Evolutionary conservation across 2,329 filamentous ascomycete species (phyloP).

Genomic region (Emmonsiellopsis sp.): DNA sequence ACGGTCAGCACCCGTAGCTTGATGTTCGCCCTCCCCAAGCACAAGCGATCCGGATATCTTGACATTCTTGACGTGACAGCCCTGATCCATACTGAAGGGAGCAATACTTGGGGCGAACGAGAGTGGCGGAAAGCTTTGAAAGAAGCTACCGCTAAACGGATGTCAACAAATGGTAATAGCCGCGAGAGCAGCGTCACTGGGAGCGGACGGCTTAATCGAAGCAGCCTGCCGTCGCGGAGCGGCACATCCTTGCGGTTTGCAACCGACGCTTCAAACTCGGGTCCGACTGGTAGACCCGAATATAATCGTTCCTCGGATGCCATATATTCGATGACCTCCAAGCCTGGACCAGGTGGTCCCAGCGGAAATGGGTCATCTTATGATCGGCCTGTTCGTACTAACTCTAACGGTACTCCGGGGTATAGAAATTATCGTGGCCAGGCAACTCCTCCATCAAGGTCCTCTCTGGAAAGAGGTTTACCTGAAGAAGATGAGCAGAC

Average conservation of each 20-base stretch:
- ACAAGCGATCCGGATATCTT: slow-evolving; percentile 79
- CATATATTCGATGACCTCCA: slow-evolving; percentile 21
- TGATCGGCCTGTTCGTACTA: too few species aligned
- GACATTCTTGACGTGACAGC: slow-evolving; percentile 77
- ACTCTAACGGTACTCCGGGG: slow-evolving; percentile 5
- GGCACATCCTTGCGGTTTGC: slow-evolving; percentile 26
- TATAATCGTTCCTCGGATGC: slow-evolving; percentile 30
- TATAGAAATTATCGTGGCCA: background rate
- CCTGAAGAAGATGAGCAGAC: slow-evolving; percentile 20
- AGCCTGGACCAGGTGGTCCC: slow-evolving; percentile 6
- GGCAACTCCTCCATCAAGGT: background rate
- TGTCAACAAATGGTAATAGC: slow-evolving; percentile 28
- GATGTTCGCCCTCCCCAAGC: slow-evolving; percentile 96
- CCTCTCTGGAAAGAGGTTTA: background rate
- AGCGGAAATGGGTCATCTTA: background rate
- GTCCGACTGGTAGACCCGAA: slow-evolving; percentile 13
- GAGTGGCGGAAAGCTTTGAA: slow-evolving; percentile 89
- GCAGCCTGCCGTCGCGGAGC: slow-evolving; percentile 27
- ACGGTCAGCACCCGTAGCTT: slow-evolving; percentile 77
- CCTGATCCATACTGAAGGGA: slow-evolving; percentile 70
- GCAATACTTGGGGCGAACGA: slow-evolving; percentile 67
- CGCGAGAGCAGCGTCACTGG: slow-evolving; percentile 57
- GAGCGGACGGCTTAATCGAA: slow-evolving; percentile 37
- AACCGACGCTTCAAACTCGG: slow-evolving; percentile 10
- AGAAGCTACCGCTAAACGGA: slow-evolving; percentile 59